Conservation (phyloP, 2,329 filamentous ascomycete species). For the Epichloe aotearoae region DNA sequence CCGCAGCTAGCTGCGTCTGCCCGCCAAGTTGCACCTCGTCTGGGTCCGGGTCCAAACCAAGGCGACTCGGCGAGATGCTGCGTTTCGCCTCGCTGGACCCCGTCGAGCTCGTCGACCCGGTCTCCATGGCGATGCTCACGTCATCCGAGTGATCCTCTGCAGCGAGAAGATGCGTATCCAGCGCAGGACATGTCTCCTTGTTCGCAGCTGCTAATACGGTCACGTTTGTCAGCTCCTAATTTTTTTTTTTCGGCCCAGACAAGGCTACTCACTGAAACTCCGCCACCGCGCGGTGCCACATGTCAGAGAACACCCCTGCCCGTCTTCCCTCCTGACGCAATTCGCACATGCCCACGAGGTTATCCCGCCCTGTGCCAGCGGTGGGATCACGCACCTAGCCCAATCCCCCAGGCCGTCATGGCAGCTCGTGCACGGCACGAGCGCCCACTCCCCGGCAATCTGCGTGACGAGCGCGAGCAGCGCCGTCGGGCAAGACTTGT, state of each 20-base stretch:
- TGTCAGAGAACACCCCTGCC: background rate
- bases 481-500: background rate
- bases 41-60: background rate
- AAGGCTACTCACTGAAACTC: too few relatives aligned
- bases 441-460: background rate
- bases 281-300: background rate
- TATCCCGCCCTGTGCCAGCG: background rate
- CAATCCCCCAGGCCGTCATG: background rate
- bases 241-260: too few relatives aligned
- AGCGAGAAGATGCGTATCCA: background rate
- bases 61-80: background rate
- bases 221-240: too few relatives aligned
- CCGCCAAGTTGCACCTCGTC: too few relatives aligned
- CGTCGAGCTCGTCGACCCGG: background rate
- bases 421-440: background rate
- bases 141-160: background rate
- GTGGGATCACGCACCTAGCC: conserved; percentile 1
- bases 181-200: too few relatives aligned
- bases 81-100: background rate
- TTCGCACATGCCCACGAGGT: conserved; percentile 3
- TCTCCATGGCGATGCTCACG: background rate
- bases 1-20: too few relatives aligned
- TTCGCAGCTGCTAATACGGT: too few relatives aligned
- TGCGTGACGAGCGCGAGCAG: background rate
- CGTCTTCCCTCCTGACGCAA: background rate